phyloP scores from a whole-genome alignment of 169 alveolate genomes.

The Cystoisospora suis region DNA sequence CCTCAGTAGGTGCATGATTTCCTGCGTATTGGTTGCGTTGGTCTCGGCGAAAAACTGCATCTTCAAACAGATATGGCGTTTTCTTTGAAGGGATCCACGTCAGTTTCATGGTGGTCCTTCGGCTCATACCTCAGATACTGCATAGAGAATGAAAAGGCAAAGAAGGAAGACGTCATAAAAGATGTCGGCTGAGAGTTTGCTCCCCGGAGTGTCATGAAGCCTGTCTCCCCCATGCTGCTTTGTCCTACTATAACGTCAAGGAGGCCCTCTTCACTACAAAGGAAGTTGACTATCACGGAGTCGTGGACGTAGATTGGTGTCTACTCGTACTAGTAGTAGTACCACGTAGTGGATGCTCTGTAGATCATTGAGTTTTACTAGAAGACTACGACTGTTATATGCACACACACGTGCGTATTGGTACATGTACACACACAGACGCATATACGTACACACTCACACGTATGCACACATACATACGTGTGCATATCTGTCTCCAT shows the following conservation, averaged over 20 bases:
- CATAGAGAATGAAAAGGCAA: too few relatives aligned
- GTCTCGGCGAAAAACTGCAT: background rate
- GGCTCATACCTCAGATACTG: too few relatives aligned
- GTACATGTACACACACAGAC: background rate
- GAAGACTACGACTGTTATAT: background rate
- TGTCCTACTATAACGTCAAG: background rate
- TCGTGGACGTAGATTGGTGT: background rate
- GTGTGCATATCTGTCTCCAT: background rate
- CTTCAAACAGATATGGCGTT: too few relatives aligned
- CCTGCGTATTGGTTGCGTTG: background rate
- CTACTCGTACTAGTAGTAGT: background rate
- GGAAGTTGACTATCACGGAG: background rate
- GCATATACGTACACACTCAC: background rate
- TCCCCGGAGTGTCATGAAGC: too few relatives aligned
- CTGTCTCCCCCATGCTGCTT: background rate
- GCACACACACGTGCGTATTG: background rate
- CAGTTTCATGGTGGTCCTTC: too few relatives aligned
- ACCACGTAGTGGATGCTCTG: background rate
- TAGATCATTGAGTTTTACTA: background rate
- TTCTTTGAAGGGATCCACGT: too few relatives aligned
- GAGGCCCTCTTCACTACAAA: background rate
- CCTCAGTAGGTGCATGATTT: background rate
- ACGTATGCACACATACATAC: constrained; percentile 10
- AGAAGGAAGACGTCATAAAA: too few relatives aligned
- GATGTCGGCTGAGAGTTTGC: too few relatives aligned